These are phyloP conservation scores for Heliophila coronopifolia DNA, from an alignment of 441 rosid species.

Conservation along the genomic window DNA sequence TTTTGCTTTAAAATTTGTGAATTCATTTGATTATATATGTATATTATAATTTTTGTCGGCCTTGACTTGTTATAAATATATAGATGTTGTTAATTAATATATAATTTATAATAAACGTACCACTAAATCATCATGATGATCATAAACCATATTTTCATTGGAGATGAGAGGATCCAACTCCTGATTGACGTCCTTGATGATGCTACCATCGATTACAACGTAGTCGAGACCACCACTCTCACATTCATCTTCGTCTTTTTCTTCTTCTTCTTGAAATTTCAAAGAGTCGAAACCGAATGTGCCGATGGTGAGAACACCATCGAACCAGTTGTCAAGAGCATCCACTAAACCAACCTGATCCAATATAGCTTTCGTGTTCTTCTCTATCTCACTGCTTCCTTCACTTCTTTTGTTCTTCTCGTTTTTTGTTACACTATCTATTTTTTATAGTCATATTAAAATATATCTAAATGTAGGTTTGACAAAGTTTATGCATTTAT, in stretches of 20 bases:
- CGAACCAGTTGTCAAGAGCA: conserved; percentile 68
- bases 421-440: conserved; percentile 41
- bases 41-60: no score
- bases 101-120: no score
- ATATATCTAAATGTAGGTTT: not conserved
- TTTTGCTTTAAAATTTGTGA: no score
- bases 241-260: conserved; percentile 25
- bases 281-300: conserved; percentile 79
- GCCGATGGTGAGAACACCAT: conserved; percentile 73
- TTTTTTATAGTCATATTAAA: conserved; percentile 6
- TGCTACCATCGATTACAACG: conserved; percentile 26
- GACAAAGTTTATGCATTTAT: not conserved
- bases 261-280: conserved; percentile 37
- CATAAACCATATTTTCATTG: conserved; percentile 29
- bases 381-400: conserved; percentile 45
- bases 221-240: conserved; percentile 30
- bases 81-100: no score
- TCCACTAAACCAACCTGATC: conserved; percentile 57
- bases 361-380: conserved; percentile 51
- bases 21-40: no score
- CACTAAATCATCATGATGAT: conserved; percentile 22
- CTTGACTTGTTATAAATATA: no score
- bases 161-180: conserved; percentile 59
- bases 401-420: conserved; percentile 48
- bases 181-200: conserved; percentile 27